Conservation (phyloP, 768 basidiomycete species). For the Neoboletus brunneissimus region DNA sequence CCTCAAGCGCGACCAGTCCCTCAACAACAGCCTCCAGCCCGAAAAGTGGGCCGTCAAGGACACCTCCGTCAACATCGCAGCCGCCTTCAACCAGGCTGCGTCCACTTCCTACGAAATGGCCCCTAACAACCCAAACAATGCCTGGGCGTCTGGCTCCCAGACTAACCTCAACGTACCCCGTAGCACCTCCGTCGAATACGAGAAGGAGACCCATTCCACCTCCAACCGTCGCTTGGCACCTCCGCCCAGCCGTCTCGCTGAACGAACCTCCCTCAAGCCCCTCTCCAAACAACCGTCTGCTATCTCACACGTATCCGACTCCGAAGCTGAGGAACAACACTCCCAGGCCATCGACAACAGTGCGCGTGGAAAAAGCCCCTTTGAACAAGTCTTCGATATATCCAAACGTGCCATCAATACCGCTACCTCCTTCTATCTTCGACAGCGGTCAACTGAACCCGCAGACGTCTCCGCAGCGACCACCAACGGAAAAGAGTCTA, state of each 20-base stretch:
- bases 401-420: constrained; percentile 51
- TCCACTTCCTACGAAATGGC: constrained; percentile 40
- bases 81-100: constrained; percentile 75
- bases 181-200: constrained; percentile 80
- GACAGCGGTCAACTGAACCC: constrained; percentile 59
- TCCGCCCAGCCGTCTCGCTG: constrained; percentile 51
- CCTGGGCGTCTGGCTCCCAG: constrained; percentile 65
- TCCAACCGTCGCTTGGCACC: constrained; percentile 56
- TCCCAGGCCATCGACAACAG: constrained; percentile 30
- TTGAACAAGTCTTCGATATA: constrained; percentile 56
- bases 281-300: constrained; percentile 53
- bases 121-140: constrained; percentile 51
- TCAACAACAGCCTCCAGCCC: constrained; percentile 42
- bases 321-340: constrained; percentile 55
- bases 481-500: constrained; percentile 41
- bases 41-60: constrained; percentile 74
- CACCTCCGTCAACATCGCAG: constrained; percentile 84
- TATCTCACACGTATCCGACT: constrained; percentile 59
- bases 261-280: constrained; percentile 41
- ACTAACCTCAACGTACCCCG: constrained; percentile 52
- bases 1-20: constrained; percentile 42
- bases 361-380: constrained; percentile 65
- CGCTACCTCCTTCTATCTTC: constrained; percentile 61
- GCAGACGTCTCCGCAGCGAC: constrained; percentile 40
- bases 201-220: constrained; percentile 57